Conservation (phyloP, 1,284 basidiomycete species). For the Cystobasidiaceae sp. region DNA sequence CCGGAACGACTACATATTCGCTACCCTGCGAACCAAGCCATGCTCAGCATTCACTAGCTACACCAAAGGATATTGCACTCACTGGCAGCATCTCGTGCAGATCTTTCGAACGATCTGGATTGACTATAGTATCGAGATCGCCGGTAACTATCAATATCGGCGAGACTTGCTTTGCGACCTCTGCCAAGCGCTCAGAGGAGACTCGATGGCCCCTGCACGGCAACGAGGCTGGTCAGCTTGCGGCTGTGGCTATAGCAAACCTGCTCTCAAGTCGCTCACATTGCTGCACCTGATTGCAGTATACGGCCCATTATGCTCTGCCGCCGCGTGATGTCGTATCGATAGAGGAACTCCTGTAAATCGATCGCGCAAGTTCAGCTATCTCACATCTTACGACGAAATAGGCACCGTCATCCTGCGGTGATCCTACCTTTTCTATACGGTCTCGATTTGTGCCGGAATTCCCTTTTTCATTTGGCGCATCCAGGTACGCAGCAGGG, state of each 20-base stretch:
- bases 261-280: slow-evolving; percentile 1
- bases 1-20: slow-evolving; percentile 19
- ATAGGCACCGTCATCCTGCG: not conserved
- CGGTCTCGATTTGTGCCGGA: slow-evolving; percentile 7
- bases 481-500: slow-evolving; percentile 55
- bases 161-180: slow-evolving; percentile 57
- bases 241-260: not conserved
- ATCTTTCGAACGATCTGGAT: slow-evolving; percentile 55
- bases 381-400: not conserved
- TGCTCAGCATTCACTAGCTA: not conserved
- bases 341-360: slow-evolving; percentile 53
- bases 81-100: slow-evolving; percentile 61
- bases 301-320: slow-evolving; percentile 62
- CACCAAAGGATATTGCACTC: not conserved
- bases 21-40: not conserved
- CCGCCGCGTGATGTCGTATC: slow-evolving; percentile 56
- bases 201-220: slow-evolving; percentile 56
- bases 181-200: slow-evolving; percentile 53
- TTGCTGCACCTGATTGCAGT: slow-evolving; percentile 67
- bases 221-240: not conserved
- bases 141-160: slow-evolving; percentile 67
- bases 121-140: slow-evolving; percentile 64
- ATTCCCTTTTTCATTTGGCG: not conserved
- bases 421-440: slow-evolving; percentile 7
- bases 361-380: not conserved